Conservation (phyloP, 148 eudicot species). For the Arbutus unedo region DNA sequence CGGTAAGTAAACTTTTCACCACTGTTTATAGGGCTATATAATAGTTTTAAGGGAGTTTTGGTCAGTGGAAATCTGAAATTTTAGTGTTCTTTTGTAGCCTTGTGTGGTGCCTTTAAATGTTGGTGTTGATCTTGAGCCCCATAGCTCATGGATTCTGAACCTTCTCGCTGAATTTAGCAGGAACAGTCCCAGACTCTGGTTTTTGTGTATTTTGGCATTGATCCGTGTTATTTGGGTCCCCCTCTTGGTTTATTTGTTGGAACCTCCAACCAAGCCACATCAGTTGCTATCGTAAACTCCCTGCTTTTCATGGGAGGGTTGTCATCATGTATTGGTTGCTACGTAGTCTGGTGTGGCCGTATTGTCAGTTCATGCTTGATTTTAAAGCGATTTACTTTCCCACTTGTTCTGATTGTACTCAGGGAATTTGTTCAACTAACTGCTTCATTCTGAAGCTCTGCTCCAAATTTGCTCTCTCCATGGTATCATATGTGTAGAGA, state of each 20-base stretch:
- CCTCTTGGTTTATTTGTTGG: background rate
- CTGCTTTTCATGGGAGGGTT: background rate
- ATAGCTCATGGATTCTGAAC: background rate
- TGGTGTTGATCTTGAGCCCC: background rate
- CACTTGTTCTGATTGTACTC: background rate
- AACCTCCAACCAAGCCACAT: background rate
- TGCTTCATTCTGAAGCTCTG: background rate
- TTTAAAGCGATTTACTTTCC: background rate
- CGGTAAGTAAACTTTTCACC: too few relatives aligned
- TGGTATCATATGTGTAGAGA: background rate
- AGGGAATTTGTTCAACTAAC: background rate
- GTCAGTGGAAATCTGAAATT: background rate
- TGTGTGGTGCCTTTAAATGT: background rate
- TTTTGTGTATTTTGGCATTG: background rate
- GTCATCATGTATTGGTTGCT: background rate
- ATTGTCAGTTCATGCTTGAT: background rate
- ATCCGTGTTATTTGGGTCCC: background rate
- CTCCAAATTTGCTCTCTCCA: background rate
- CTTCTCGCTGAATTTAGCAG: background rate
- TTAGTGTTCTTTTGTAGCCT: background rate
- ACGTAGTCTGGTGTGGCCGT: background rate
- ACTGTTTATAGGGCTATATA: too few relatives aligned
- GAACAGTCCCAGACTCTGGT: background rate
- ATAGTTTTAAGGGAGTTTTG: background rate
- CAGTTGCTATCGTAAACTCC: background rate